Conservation (phyloP, 768 basidiomycete species). For the Termitomyces sp. region DNA sequence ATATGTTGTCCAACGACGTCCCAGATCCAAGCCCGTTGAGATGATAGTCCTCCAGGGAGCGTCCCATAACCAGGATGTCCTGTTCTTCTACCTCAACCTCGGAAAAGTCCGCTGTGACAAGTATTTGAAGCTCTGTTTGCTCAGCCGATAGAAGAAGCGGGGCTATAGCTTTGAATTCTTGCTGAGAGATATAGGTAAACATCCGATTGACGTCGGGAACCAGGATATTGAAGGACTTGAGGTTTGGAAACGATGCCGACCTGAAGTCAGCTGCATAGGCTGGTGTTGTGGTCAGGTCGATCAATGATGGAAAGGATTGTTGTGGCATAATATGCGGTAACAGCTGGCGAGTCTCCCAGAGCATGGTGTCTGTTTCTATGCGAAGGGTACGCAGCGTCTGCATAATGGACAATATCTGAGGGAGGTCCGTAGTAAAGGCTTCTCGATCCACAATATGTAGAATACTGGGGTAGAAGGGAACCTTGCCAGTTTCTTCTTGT, state of each 20-base stretch:
- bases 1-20: background rate
- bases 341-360: background rate
- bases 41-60: background rate
- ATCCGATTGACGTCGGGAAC: background rate
- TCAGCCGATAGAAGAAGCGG: background rate
- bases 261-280: background rate
- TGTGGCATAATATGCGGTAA: background rate
- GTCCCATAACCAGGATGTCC: background rate
- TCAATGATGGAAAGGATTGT: background rate
- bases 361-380: background rate
- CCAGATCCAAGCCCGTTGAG: background rate
- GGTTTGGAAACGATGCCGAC: background rate
- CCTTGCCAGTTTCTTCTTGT: background rate
- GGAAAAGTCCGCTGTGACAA: background rate
- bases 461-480: background rate
- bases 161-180: background rate
- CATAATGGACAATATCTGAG: background rate
- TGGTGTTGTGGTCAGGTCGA: background rate
- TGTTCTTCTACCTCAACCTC: background rate
- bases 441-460: background rate
- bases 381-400: background rate
- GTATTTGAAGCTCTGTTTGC: background rate
- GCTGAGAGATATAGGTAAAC: background rate
- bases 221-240: background rate
- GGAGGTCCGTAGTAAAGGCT: background rate